These are phyloP conservation scores for Fusarium scirpi DNA, from an alignment of 2,329 filamentous ascomycete genomes.

Conservation along the genomic window DNA sequence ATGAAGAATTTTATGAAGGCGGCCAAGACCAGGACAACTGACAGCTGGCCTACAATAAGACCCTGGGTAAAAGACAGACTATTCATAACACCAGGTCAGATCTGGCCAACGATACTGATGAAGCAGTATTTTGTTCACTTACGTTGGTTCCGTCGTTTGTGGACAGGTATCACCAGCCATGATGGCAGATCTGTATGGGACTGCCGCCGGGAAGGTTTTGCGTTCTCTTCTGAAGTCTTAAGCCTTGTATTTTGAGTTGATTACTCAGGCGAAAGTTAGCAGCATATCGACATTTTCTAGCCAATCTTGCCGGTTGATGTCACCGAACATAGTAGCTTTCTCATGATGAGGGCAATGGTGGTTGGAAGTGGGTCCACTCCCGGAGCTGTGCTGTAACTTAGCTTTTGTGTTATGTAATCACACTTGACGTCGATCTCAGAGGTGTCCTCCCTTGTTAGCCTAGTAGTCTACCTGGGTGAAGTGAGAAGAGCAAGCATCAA, in stretches of 20 bases:
- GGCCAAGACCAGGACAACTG: conserved; percentile 88
- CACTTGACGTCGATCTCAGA: conserved; percentile 23
- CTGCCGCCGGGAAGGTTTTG: not conserved
- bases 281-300: conserved; percentile 15
- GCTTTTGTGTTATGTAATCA: conserved; percentile 36
- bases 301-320: conserved; percentile 27
- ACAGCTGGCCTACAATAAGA: conserved; percentile 91
- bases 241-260: not conserved
- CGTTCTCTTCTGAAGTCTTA: not conserved
- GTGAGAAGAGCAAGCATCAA: conserved; percentile 20
- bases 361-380: conserved; percentile 8
- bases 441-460: conserved; percentile 26
- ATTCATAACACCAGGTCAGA: conserved; percentile 3
- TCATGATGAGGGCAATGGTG: conserved; percentile 25
- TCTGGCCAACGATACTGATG: conserved; percentile 1
- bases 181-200: not conserved
- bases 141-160: conserved; percentile 59
- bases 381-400: not conserved
- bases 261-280: not conserved
- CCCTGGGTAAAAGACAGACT: conserved; percentile 94
- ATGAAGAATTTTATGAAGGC: conserved; percentile 99
- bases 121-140: conserved; percentile 22
- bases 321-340: conserved; percentile 17
- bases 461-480: not conserved
- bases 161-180: conserved; percentile 60